Percentiles rank a stretch among this genome's conserved stretches.
These are phyloP conservation scores for Acrocalymma vagum DNA, from an alignment of 2,329 filamentous ascomycete genomes.

Conservation along the genomic window DNA sequence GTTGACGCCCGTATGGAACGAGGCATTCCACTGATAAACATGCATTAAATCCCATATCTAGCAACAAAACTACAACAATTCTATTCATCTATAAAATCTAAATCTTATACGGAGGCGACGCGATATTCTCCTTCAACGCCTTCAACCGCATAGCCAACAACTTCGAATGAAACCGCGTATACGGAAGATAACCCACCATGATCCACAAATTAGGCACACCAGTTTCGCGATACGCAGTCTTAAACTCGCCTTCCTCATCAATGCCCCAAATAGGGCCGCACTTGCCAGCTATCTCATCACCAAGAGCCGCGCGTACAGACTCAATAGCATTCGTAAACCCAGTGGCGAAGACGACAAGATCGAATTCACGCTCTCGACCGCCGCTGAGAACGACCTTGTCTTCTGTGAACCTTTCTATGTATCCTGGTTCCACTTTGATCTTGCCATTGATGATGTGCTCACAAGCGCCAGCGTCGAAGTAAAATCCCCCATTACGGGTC, in stretches of 20 bases:
- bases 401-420: slow-evolving; percentile 59
- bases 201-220: slow-evolving; percentile 16
- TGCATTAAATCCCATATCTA: no score
- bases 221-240: slow-evolving; percentile 16
- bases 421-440: slow-evolving; percentile 64
- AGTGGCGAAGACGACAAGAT: slow-evolving; percentile 64
- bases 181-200: slow-evolving; percentile 9
- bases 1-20: no score
- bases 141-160: slow-evolving; percentile 14
- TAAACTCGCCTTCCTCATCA: slow-evolving; percentile 44
- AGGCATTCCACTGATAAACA: no score
- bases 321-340: slow-evolving; percentile 73
- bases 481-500: slow-evolving; percentile 65
- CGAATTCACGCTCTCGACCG: slow-evolving; percentile 64
- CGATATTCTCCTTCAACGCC: slow-evolving; percentile 9
- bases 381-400: slow-evolving; percentile 56
- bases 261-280: slow-evolving; percentile 57
- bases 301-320: slow-evolving; percentile 67
- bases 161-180: slow-evolving; percentile 11
- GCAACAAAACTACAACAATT: no score
- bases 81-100: no score
- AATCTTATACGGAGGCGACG: slow-evolving; percentile 5
- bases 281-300: slow-evolving; percentile 67
- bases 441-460: slow-evolving; percentile 69
- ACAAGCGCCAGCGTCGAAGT: slow-evolving; percentile 72